These are phyloP conservation scores for Boletus tomentosulus DNA, from an alignment of 768 basidiomycete species.

Conservation along the genomic window DNA sequence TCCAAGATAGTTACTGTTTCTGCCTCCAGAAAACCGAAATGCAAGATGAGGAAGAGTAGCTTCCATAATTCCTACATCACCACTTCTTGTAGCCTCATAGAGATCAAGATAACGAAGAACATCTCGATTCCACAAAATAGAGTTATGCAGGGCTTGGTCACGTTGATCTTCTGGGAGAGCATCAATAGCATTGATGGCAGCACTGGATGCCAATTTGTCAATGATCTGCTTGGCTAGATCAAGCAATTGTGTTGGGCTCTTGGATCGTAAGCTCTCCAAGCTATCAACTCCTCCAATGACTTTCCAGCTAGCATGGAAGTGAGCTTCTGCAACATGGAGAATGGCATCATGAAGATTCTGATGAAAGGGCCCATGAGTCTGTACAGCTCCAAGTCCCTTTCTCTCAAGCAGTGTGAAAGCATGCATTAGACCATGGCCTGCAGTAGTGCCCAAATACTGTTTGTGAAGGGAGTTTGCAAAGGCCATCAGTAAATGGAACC, in stretches of 20 bases:
- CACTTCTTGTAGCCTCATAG: slow-evolving; percentile 29
- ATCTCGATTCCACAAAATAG: slow-evolving; percentile 35
- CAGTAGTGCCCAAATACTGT: slow-evolving; percentile 34
- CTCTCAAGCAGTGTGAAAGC: slow-evolving; percentile 20
- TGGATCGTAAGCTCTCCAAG: slow-evolving; percentile 22
- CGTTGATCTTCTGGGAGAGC: slow-evolving; percentile 7
- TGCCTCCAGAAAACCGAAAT: background rate
- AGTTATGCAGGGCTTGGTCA: slow-evolving; percentile 27
- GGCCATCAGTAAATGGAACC: slow-evolving; percentile 41
- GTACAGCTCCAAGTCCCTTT: slow-evolving; percentile 10
- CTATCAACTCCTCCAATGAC: slow-evolving; percentile 18
- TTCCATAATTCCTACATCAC: slow-evolving; percentile 28
- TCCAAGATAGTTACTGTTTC: background rate
- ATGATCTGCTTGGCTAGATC: background rate
- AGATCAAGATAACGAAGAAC: slow-evolving; percentile 36
- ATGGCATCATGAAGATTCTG: slow-evolving; percentile 32
- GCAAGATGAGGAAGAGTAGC: slow-evolving; percentile 11
- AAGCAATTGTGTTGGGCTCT: background rate
- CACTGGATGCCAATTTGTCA: background rate
- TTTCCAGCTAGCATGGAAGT: slow-evolving; percentile 34
- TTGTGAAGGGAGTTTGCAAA: slow-evolving; percentile 38
- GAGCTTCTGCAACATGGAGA: slow-evolving; percentile 35
- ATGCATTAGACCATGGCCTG: slow-evolving; percentile 15
- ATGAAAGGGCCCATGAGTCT: slow-evolving; percentile 18
- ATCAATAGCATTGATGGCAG: background rate